Evolutionary conservation across 192 early-diverging fungal genomes (phyloP), one percentile per base, ranked within the genome.

Genomic region (Dissophora ornata): DNA sequence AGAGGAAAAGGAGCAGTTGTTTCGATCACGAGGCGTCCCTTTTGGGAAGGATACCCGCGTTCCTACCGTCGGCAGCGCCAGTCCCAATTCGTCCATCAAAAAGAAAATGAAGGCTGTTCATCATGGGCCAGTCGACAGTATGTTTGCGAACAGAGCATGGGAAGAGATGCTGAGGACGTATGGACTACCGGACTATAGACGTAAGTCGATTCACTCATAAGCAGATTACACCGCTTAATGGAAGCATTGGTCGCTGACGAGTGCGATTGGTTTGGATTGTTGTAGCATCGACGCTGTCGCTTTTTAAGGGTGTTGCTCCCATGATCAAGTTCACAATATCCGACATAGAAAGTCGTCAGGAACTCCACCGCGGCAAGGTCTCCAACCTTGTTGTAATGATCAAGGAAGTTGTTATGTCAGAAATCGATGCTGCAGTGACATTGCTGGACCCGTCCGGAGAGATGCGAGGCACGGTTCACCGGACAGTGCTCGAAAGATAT

Each of bases 361-460:
- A 66, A 26, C 64, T 42, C 11, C 53, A 67, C 19, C 51, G 52
- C 12, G 59, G 58, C 28, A 77, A 77, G 38, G 62, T 77, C 26
- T 40, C 52, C 1, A 26, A 26, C 2, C 34, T 77, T 7, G 53
- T 77, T 2, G 73, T 57, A 19, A 67, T 77, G 58, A 57, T 77
- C 38, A 77, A 77, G 51, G 57, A 66, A 1, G 44, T 77, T 11
- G 33, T 50, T 1, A 28, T 62, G 5, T 62, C 73, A 21, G 73
- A 77, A 42, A 77, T 77, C 40, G 73, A 77, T 26, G 63, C 64
- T 8, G 45, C 73, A 18, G 73, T 67, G 28, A 77, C 58, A 10
- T 32, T 77, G 18, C 12, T 77, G 33, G 73, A 77, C 28, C 73
- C 73, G 12, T 77, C 73, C 9, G 73, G 73, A 22, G 73, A 77